These are phyloP conservation scores for Clausena lansium DNA, from an alignment of 345 rosid species.

Conservation along the genomic window DNA sequence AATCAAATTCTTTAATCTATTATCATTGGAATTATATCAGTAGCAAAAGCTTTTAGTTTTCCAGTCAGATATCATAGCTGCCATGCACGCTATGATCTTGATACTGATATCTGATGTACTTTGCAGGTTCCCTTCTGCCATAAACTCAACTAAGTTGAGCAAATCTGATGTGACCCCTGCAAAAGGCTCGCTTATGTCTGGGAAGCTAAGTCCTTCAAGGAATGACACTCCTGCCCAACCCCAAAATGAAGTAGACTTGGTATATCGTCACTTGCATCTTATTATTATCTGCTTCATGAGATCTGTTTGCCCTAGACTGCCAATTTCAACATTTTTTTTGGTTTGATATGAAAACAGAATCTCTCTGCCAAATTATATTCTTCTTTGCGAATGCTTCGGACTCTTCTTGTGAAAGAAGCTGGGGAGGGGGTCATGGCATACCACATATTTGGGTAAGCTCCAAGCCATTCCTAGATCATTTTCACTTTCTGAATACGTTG, in stretches of 20 bases:
- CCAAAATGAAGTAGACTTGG: conserved; percentile 61
- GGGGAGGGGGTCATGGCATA: conserved; percentile 84
- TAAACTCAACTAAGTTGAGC: conserved; percentile 50
- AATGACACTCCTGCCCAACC: conserved; percentile 41
- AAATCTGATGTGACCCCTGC: conserved; percentile 66
- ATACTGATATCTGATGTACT: conserved; percentile 13
- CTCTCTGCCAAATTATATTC: conserved; percentile 69
- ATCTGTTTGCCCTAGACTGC: conserved; percentile 6
- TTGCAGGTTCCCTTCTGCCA: conserved; percentile 72
- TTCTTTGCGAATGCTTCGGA: conserved; percentile 75
- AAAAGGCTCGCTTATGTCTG: conserved; percentile 53
- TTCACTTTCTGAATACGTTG: background rate
- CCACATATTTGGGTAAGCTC: conserved; percentile 86
- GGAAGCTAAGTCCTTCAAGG: conserved; percentile 47
- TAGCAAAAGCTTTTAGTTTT: background rate
- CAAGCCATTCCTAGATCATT: background rate
- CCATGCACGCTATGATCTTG: background rate
- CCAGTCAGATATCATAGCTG: background rate
- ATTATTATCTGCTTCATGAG: conserved; percentile 10
- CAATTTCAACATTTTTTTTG: background rate
- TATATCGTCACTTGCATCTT: conserved; percentile 27
- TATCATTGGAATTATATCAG: background rate
- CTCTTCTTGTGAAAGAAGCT: conserved; percentile 75
- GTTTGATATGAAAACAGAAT: conserved; percentile 37
- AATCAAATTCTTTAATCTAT: background rate